phyloP scores from a whole-genome alignment of 768 basidiomycete genomes.

The Coprinopsis strossmayeri region DNA sequence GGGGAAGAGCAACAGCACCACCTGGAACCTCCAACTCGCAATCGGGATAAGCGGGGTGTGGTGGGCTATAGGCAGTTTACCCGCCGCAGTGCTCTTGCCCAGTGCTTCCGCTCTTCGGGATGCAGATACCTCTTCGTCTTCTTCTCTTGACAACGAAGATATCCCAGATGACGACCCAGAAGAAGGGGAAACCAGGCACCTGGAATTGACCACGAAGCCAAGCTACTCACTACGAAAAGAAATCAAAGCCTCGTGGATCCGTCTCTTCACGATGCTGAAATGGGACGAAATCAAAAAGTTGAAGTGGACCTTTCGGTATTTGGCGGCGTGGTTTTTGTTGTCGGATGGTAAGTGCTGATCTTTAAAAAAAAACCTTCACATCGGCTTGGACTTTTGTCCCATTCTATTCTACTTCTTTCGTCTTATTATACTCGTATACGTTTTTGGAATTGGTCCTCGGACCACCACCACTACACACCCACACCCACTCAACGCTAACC shows the following conservation, averaged over 20 bases:
- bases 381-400: background rate
- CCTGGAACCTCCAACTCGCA: conserved; percentile 72
- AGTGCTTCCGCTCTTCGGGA: conserved; percentile 2
- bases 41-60: conserved; percentile 81
- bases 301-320: conserved; percentile 81
- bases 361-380: too few relatives aligned
- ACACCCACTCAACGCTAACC: too few relatives aligned
- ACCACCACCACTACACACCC: too few relatives aligned
- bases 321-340: conserved; percentile 91
- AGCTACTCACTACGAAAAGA: conserved; percentile 41
- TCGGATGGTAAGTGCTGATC: conserved; percentile 73
- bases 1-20: too few relatives aligned
- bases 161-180: background rate
- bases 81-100: conserved; percentile 72
- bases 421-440: too few relatives aligned
- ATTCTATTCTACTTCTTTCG: too few relatives aligned
- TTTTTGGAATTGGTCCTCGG: too few relatives aligned
- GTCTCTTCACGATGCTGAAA: conserved; percentile 68
- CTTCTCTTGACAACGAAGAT: conserved; percentile 15
- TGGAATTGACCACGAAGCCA: conserved; percentile 14
- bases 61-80: conserved; percentile 83
- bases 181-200: conserved; percentile 12
- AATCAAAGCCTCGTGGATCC: conserved; percentile 65
- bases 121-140: too few relatives aligned
- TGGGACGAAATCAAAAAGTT: conserved; percentile 69